Conservation (phyloP, 345 rosid genomes). For the Populus tremula region DNA sequence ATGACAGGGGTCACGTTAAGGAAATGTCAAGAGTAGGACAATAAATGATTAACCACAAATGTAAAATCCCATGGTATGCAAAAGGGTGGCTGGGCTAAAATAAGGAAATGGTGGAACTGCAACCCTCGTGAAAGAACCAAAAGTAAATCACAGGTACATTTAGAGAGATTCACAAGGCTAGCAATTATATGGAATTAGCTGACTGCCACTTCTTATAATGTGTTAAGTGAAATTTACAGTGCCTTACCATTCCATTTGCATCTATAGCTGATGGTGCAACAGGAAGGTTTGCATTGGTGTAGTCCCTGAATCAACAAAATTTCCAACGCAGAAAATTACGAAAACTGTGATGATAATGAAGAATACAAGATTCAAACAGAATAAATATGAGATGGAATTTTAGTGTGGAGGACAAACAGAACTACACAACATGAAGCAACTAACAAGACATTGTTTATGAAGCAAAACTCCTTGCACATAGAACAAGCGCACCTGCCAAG, state of each 20-base stretch:
- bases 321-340: conserved; percentile 5
- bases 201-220: not conserved
- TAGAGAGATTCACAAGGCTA: not conserved
- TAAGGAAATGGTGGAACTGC: not conserved
- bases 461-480: not conserved
- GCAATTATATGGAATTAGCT: not conserved
- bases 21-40: not conserved
- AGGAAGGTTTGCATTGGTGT: conserved; percentile 90
- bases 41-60: not conserved
- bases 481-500: not conserved
- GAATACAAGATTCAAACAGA: not conserved
- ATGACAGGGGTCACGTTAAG: not conserved
- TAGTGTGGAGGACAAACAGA: not conserved
- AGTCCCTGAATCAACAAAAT: conserved; percentile 61
- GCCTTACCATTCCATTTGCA: conserved; percentile 70
- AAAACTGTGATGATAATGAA: not conserved
- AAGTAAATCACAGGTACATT: conserved; percentile 2
- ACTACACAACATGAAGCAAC: not conserved
- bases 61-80: not conserved
- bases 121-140: not conserved
- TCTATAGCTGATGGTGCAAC: conserved; percentile 98
- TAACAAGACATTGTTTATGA: not conserved
- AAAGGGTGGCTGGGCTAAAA: not conserved
- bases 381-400: not conserved
- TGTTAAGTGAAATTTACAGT: not conserved